phyloP scores from a whole-genome alignment of 2,329 filamentous ascomycete species.

The Dothistroma pini region DNA sequence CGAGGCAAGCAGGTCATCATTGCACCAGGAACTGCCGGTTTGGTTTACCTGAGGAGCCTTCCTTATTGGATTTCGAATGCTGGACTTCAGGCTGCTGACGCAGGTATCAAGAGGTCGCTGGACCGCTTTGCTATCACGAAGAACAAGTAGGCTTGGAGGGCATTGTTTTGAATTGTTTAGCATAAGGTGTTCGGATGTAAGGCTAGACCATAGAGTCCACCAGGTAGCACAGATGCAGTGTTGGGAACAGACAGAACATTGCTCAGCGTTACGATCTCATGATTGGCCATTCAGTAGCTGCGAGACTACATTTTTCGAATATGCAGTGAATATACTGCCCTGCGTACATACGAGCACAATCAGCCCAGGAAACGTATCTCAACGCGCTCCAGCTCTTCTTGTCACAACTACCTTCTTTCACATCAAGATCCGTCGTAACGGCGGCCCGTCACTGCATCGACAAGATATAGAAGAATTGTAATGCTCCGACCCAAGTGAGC shows the following conservation, averaged over 20 bases:
- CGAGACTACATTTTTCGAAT: too few relatives aligned
- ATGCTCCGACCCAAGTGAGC: neutral
- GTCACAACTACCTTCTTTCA: neutral
- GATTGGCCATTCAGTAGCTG: neutral
- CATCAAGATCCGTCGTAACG: neutral
- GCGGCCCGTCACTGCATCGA: neutral
- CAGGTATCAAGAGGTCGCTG: constrained; percentile 3
- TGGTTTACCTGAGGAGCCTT: constrained; percentile 7
- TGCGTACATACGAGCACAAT: neutral
- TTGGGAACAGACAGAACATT: neutral
- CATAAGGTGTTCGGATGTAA: neutral
- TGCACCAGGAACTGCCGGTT: constrained; percentile 20
- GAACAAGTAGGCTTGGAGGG: neutral
- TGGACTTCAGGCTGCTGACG: constrained; percentile 2
- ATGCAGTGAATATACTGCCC: neutral
- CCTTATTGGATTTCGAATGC: constrained; percentile 7
- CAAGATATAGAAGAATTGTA: neutral
- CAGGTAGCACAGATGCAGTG: neutral
- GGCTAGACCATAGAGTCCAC: neutral
- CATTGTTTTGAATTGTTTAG: neutral
- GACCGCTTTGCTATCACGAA: neutral
- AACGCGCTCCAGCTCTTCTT: neutral
- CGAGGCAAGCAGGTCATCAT: constrained; percentile 43
- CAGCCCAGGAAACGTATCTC: neutral
- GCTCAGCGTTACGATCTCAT: neutral